Evolutionary conservation across 495 filamentous ascomycete species (phyloP).

Genomic region (Xylaria scruposa): DNA sequence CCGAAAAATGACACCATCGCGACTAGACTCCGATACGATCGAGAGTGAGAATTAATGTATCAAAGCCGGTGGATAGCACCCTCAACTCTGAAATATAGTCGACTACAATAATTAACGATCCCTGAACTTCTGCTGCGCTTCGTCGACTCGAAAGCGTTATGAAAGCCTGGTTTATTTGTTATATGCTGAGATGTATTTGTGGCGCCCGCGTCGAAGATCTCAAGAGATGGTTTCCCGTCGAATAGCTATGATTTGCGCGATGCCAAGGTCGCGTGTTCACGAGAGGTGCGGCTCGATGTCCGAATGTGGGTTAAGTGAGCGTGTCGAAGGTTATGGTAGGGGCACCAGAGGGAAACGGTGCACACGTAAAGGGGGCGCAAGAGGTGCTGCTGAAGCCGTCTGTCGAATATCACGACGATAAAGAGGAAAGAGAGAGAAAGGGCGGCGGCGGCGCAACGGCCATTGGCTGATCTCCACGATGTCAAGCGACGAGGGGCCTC

Average conservation of each 20-base stretch:
- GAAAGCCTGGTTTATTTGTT: neutral
- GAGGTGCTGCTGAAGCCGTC: conserved; percentile 27
- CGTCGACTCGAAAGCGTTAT: neutral
- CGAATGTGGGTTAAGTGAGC: conserved; percentile 10
- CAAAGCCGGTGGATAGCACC: neutral
- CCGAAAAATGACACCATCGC: conserved; percentile 60
- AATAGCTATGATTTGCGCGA: neutral
- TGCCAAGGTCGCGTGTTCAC: conserved; percentile 16
- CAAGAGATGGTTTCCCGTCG: neutral
- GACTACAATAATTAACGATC: neutral
- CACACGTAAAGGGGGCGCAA: neutral
- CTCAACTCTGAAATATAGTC: conserved; percentile 6
- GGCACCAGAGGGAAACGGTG: neutral
- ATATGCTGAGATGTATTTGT: neutral
- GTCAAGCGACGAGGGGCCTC: conserved; percentile 13
- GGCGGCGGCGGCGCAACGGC: neutral
- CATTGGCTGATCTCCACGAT: conserved; percentile 17
- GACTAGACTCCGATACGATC: neutral
- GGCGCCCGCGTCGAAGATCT: conserved; percentile 8
- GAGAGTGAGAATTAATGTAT: neutral
- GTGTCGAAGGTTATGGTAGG: conserved; percentile 12
- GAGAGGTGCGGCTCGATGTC: neutral
- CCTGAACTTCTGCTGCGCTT: neutral
- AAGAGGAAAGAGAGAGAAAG: conserved; percentile 5
- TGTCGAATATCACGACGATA: conserved; percentile 28